Conservation (phyloP, 148 eudicot genomes). For the Chenopodium suecicum region DNA sequence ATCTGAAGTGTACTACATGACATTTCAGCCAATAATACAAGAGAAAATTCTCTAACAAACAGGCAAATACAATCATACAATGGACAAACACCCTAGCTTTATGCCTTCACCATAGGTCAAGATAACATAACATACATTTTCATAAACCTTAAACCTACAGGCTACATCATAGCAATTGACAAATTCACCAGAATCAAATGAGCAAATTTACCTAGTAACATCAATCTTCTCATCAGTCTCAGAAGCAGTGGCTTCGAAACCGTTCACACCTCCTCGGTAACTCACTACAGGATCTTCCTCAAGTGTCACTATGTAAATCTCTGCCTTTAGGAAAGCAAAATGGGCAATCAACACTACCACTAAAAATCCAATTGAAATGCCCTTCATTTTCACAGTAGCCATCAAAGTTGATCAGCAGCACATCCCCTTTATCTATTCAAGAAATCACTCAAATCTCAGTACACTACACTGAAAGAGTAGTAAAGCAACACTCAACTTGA, state of each 20-base stretch:
- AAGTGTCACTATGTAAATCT: constrained; percentile 72
- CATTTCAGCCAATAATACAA: not conserved
- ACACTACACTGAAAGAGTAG: constrained; percentile 1
- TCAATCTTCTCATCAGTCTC: constrained; percentile 93
- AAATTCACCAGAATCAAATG: not conserved
- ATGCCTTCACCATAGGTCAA: not conserved
- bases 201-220: constrained; percentile 56
- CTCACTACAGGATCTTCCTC: constrained; percentile 89
- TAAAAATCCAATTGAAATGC: constrained; percentile 31
- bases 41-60: not conserved
- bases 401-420: constrained; percentile 21
- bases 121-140: not conserved
- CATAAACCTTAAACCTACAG: constrained; percentile 1
- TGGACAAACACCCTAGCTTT: not conserved
- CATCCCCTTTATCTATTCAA: constrained; percentile 27
- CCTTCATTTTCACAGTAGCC: constrained; percentile 46
- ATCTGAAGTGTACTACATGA: not conserved
- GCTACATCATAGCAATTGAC: not conserved
- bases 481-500: constrained; percentile 2
- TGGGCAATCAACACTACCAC: constrained; percentile 45
- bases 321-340: constrained; percentile 43
- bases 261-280: constrained; percentile 75
- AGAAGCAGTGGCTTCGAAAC: constrained; percentile 81
- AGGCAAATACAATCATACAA: not conserved
- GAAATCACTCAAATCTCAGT: constrained; percentile 15